Evolutionary conservation across 1,139 yeast genomes (phyloP).

Genomic region (Dujonia santamariae): DNA sequence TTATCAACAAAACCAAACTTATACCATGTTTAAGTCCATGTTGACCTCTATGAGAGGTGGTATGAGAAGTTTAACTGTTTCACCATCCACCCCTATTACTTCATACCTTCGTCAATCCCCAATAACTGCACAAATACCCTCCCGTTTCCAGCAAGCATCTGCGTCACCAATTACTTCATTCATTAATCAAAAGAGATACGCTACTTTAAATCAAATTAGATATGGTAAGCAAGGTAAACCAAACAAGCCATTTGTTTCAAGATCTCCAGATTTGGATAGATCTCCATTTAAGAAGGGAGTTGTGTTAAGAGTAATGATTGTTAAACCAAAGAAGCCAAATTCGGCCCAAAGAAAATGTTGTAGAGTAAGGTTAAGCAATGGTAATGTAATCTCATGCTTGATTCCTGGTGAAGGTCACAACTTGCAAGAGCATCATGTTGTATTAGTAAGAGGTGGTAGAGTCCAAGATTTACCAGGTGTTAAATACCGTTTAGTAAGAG

Average conservation of each 20-base stretch:
- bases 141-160: background rate
- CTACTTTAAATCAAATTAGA: conserved; percentile 72
- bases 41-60: conserved; percentile 9
- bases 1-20: no score
- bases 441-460: conserved; percentile 94
- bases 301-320: conserved; percentile 88
- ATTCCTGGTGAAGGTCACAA: conserved; percentile 99
- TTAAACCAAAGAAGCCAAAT: conserved; percentile 97
- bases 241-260: conserved; percentile 41
- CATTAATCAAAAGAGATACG: conserved; percentile 43
- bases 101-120: conserved; percentile 1
- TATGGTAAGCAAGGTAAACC: conserved; percentile 62
- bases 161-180: background rate
- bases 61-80: background rate
- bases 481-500: conserved; percentile 90
- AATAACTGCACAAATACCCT: conserved; percentile 1
- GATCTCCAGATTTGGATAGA: conserved; percentile 77
- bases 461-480: conserved; percentile 99
- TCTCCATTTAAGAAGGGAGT: conserved; percentile 92
- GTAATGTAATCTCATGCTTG: conserved; percentile 85
- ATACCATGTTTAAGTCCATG: conserved; percentile 16
- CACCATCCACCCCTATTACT: background rate
- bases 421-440: conserved; percentile 97
- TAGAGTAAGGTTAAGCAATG: conserved; percentile 89
- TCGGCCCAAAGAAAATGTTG: conserved; percentile 97